Evolutionary conservation across 345 rosid genomes (phyloP), one percentile per base, ranked within the genome.

Genomic region (Lenwebbia sp.): DNA sequence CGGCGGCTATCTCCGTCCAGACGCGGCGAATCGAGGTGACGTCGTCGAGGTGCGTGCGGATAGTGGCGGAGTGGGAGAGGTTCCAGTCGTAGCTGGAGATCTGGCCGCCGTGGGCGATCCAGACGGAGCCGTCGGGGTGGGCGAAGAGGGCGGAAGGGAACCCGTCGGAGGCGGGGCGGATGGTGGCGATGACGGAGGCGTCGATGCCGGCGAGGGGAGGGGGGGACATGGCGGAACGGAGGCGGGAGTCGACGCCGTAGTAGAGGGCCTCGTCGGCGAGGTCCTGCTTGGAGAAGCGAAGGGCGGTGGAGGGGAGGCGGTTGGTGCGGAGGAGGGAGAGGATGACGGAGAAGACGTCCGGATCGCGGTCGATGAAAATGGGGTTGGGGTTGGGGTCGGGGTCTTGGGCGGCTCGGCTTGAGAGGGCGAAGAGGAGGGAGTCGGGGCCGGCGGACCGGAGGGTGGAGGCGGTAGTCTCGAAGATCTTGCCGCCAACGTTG

Each of bases 51-150:
- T 97, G 99, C 7, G 99, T 96, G 22, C 99, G 97, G 25, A 94
- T 88, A 51, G 99, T 92, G 85, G 90, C 88, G 33, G 92, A 60
- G 82, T 94, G 97, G 12, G 90, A 82, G 54, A 97, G 93, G 62
- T 90, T 93, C 90, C 96, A 91, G 86, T 97, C 99, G 87, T 95
- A 97, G 62, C 92, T 86, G 28, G 99, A 97, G 65, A 97, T 89
- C 88, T 94, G 98, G 41, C 99, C 99, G 1, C 98, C 99, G 85
- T 97, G 99, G 52, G 97, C 98, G 50, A 96, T 92, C 96, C 96
- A 96, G 47, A 97, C 49, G 23, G 98, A 96, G 54, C 94, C 96
- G 41, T 95, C 98, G 33, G 87, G 89, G 4, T 88, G 94, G 10
- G 96, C 94, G 11, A 95, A 90, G 88, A 95, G 93, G 56, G 95